A percentile compares a stretch with the other conserved stretches of the same genome.
phyloP scores from a whole-genome alignment of 1,284 basidiomycete genomes.

The Cryptococcus maquisensis region DNA sequence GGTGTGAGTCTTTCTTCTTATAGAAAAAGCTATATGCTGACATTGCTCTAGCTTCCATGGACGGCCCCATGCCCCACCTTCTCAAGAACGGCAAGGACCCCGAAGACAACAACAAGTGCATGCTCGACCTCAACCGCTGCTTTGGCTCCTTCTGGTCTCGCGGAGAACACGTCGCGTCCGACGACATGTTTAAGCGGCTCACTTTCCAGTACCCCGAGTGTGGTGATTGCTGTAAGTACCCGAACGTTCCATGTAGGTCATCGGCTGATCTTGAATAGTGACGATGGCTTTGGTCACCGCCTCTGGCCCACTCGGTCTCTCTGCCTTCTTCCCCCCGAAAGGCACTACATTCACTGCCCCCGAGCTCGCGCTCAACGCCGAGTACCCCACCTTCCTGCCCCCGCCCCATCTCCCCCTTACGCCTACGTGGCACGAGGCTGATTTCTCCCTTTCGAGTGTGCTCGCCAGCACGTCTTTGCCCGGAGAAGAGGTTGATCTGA shows the following conservation, averaged over 20 bases:
- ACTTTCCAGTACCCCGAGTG: constrained; percentile 52
- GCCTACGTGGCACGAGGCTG: constrained; percentile 47
- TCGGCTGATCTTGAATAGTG: constrained; percentile 34
- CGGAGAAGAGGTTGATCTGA: constrained; percentile 42
- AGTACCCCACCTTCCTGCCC: constrained; percentile 21
- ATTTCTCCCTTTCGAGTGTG: constrained; percentile 50
- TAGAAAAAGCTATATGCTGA: background rate
- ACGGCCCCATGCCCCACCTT: constrained; percentile 41
- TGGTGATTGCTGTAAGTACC: constrained; percentile 54
- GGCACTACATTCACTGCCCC: constrained; percentile 22
- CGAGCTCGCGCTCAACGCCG: constrained; percentile 1
- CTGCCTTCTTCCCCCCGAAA: constrained; percentile 51
- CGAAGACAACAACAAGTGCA: constrained; percentile 22
- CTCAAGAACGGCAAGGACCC: constrained; percentile 14
- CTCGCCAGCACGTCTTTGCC: constrained; percentile 35
- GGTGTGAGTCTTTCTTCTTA: constrained; percentile 19
- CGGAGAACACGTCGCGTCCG: constrained; percentile 28
- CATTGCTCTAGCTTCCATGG: constrained; percentile 30
- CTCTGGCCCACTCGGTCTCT: constrained; percentile 52
- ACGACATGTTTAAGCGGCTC: constrained; percentile 53
- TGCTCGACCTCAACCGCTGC: constrained; percentile 43
- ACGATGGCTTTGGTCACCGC: constrained; percentile 52
- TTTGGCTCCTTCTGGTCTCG: constrained; percentile 44
- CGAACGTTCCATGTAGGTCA: background rate
- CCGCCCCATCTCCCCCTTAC: constrained; percentile 52